Conservation (phyloP, 2,329 filamentous ascomycete species). For the Cadophora malorum region DNA sequence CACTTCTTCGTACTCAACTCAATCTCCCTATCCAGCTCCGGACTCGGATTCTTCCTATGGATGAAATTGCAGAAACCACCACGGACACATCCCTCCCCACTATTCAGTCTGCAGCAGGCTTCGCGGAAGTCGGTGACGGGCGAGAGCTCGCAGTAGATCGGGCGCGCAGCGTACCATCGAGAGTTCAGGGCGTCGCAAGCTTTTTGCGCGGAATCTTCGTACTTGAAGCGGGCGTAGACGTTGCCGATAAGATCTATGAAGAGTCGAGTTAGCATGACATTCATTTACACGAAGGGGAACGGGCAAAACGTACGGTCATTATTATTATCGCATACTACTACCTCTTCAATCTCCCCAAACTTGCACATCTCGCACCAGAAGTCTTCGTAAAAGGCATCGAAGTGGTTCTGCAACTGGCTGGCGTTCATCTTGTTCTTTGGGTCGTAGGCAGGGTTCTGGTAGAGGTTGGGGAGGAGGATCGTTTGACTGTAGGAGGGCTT, state of each 20-base stretch:
- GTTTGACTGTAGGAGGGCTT: conserved; percentile 98
- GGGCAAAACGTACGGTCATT: conserved; percentile 68
- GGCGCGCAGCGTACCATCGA: conserved; percentile 95
- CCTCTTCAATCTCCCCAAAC: conserved; percentile 95
- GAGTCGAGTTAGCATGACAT: conserved; percentile 1
- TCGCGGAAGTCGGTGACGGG: conserved; percentile 98
- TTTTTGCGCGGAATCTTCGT: conserved; percentile 93
- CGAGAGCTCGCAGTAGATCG: conserved; percentile 97
- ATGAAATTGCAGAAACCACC: conserved; percentile 99
- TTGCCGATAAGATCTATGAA: conserved; percentile 88
- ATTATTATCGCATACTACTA: conserved; percentile 99
- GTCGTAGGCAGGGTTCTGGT: conserved; percentile 98
- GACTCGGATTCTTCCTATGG: conserved; percentile 90
- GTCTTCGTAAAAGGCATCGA: conserved; percentile 99
- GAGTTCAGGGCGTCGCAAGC: conserved; percentile 94
- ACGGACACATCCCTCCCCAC: conserved; percentile 91
- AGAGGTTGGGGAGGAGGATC: conserved; percentile 96
- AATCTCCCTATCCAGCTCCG: conserved; percentile 88
- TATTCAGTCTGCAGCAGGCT: conserved; percentile 94
- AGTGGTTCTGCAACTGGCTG: conserved; percentile 97
- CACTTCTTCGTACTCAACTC: conserved; percentile 94
- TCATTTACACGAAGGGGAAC: neutral
- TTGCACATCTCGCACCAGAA: conserved; percentile 99
- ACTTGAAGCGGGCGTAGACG: conserved; percentile 99
- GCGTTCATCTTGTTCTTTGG: conserved; percentile 97